phyloP scores from a whole-genome alignment of 805 yeast genomes.

The Lachancea thermotolerans region DNA sequence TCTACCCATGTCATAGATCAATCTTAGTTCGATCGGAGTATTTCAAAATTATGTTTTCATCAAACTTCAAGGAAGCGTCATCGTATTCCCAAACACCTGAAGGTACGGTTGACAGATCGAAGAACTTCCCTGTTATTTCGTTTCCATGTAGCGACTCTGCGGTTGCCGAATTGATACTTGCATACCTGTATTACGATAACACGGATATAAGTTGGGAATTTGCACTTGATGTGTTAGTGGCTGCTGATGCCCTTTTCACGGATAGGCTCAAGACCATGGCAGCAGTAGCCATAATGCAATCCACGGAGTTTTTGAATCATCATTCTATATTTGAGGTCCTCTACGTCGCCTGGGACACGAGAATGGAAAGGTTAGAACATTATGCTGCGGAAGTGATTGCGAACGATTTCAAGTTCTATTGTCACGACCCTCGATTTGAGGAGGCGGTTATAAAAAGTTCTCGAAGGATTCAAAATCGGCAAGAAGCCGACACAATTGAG shows the following conservation, averaged over 20 bases:
- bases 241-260: constrained; percentile 50
- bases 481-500: constrained; percentile 76
- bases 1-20: constrained; percentile 60
- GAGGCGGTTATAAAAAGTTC: constrained; percentile 43
- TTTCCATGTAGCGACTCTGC: constrained; percentile 22
- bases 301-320: constrained; percentile 21
- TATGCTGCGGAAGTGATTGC: constrained; percentile 57
- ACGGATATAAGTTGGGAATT: constrained; percentile 42
- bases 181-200: constrained; percentile 56
- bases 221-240: constrained; percentile 49
- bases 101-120: constrained; percentile 1
- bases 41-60: constrained; percentile 55
- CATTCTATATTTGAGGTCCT: constrained; percentile 50
- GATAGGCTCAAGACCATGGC: constrained; percentile 64
- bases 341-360: constrained; percentile 60
- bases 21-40: constrained; percentile 56
- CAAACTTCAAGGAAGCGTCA: constrained; percentile 38
- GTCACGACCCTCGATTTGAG: constrained; percentile 34
- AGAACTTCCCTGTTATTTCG: constrained; percentile 22
- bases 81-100: constrained; percentile 2
- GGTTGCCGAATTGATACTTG: constrained; percentile 45
- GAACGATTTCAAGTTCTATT: constrained; percentile 36
- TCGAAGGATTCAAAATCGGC: constrained; percentile 47
- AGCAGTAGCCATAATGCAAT: constrained; percentile 37
- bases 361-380: constrained; percentile 58